phyloP scores from a whole-genome alignment of 345 rosid species.

The Atalantia buxifolia region DNA sequence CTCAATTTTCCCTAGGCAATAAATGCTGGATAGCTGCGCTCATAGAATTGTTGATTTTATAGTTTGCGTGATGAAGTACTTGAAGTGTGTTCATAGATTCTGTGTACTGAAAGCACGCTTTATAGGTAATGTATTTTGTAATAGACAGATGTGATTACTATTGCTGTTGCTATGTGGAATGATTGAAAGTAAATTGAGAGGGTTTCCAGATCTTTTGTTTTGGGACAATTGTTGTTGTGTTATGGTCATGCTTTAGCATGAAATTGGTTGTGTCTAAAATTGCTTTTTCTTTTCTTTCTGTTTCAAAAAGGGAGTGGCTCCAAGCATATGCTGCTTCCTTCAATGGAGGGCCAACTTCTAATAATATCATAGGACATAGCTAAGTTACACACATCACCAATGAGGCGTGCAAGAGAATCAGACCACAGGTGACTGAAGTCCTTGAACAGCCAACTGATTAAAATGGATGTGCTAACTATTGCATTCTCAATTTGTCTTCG shows the following conservation, averaged over 20 bases:
- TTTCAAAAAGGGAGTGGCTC: conserved; percentile 27
- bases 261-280: conserved; percentile 3
- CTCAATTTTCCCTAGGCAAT: not conserved
- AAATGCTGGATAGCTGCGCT: not conserved
- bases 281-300: conserved; percentile 15
- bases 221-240: not conserved
- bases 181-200: not conserved
- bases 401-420: conserved; percentile 15
- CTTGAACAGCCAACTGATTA: conserved; percentile 7
- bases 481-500: not conserved
- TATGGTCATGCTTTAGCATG: not conserved
- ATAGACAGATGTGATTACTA: not conserved
- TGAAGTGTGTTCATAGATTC: not conserved
- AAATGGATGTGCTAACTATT: not conserved
- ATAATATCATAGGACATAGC: conserved; percentile 5
- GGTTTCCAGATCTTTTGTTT: not conserved
- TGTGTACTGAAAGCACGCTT: not conserved
- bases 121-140: not conserved
- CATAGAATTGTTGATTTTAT: not conserved
- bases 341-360: conserved; percentile 21
- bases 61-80: not conserved
- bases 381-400: conserved; percentile 16
- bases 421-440: conserved; percentile 15
- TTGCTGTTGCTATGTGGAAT: not conserved
- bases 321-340: conserved; percentile 25